Evolutionary conservation across 139 green algal genomes (phyloP).

Genomic region (Dunaliella sp.): DNA sequence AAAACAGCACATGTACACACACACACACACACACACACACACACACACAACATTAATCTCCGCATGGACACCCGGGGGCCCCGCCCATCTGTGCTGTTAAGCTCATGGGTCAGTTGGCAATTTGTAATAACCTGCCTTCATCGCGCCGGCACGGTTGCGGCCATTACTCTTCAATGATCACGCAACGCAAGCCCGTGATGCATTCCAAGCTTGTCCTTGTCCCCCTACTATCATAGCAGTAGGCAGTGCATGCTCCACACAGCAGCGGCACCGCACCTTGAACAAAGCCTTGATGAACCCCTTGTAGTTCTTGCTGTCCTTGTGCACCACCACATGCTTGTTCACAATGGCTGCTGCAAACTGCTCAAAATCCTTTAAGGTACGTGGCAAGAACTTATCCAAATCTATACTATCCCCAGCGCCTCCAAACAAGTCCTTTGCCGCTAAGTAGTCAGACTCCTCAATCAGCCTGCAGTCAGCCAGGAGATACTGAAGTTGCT

Average conservation of each 20-base stretch:
- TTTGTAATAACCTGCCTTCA: too few species aligned
- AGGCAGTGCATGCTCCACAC: too few species aligned
- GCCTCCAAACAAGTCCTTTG: conserved; percentile 72
- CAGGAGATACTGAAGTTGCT: too few species aligned
- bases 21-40: too few species aligned
- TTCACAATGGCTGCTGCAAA: conserved; percentile 21
- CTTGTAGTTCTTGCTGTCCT: conserved; percentile 63
- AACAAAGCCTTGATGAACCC: conserved; percentile 56
- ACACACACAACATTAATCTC: too few species aligned
- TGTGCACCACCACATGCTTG: conserved; percentile 37
- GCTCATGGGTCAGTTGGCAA: too few species aligned
- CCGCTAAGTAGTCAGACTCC: conserved; percentile 60
- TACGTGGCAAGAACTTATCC: conserved; percentile 69
- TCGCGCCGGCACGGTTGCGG: too few species aligned
- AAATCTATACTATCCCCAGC: conserved; percentile 33
- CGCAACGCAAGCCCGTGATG: background rate
- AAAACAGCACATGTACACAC: too few species aligned
- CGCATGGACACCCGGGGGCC: too few species aligned
- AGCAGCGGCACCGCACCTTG: conserved; percentile 17
- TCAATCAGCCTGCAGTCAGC: conserved; percentile 64
- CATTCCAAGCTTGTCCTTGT: background rate
- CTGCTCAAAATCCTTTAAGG: conserved; percentile 76
- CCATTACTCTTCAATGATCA: too few species aligned
- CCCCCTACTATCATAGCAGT: too few species aligned
- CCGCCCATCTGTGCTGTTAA: too few species aligned